Evolutionary conservation across 169 alveolate species (phyloP).

Genomic region (Perkinsus chesapeaki): DNA sequence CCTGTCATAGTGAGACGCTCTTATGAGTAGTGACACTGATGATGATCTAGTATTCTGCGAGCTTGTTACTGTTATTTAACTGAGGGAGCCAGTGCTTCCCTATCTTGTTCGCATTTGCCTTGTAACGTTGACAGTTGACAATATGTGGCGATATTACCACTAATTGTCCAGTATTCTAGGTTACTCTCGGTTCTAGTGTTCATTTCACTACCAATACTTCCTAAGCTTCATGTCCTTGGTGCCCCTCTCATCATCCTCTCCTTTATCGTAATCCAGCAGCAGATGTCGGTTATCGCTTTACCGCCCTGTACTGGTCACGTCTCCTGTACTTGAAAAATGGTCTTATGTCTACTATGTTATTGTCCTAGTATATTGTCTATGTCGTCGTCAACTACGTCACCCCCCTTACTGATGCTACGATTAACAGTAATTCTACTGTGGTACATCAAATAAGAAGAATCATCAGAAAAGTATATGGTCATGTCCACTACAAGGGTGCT

Average conservation of each 20-base stretch:
- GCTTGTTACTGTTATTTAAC: not conserved
- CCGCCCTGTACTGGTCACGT: not conserved
- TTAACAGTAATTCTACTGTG: not conserved
- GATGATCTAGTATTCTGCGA: not conserved
- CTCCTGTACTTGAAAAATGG: not conserved
- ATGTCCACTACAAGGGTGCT: not conserved
- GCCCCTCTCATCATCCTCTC: not conserved
- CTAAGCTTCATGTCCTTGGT: not conserved
- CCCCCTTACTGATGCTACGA: not conserved
- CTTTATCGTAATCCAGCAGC: not conserved
- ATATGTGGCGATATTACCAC: not conserved
- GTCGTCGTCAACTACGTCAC: not conserved
- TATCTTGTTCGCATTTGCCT: not conserved
- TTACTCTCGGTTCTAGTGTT: no score
- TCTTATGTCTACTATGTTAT: not conserved
- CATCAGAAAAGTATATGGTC: not conserved
- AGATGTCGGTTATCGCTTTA: not conserved
- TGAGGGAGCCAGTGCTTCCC: not conserved
- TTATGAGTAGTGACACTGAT: not conserved
- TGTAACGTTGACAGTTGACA: not conserved
- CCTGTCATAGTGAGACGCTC: not conserved
- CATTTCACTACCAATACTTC: no score
- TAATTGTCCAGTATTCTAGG: no score
- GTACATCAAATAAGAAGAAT: not conserved
- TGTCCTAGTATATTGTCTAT: not conserved